Percentiles rank a stretch among this genome's conserved stretches.
Conservation (phyloP, 345 rosid species). For the Citrus maxima region DNA sequence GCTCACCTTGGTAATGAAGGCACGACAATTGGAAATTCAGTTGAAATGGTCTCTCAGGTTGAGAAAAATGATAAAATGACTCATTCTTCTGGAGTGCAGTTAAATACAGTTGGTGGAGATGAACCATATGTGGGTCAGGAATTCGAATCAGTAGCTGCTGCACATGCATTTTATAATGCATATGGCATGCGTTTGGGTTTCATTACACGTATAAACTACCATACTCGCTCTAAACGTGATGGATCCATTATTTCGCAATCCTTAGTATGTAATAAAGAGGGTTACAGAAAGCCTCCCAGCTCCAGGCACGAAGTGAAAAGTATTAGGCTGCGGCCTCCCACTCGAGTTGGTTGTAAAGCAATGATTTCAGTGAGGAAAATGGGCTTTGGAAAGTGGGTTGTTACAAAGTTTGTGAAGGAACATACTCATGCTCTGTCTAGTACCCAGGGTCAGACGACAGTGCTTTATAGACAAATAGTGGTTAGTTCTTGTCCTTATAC, state of each 20-base stretch:
- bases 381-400: constrained; percentile 15
- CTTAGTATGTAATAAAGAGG: constrained; percentile 28
- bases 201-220: constrained; percentile 15
- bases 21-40: not conserved
- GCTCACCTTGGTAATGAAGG: constrained; percentile 5
- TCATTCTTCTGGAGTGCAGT: constrained; percentile 7
- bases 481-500: constrained; percentile 3
- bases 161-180: constrained; percentile 19
- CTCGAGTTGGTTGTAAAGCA: constrained; percentile 27
- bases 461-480: constrained; percentile 9
- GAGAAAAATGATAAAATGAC: not conserved
- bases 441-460: not conserved
- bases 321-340: not conserved
- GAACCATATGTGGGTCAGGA: constrained; percentile 29
- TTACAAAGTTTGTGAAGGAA: constrained; percentile 24
- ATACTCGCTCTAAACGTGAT: constrained; percentile 9
- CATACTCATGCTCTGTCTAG: constrained; percentile 17
- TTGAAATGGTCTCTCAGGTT: constrained; percentile 9
- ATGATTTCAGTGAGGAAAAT: constrained; percentile 18
- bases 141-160: constrained; percentile 21
- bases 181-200: constrained; percentile 26
- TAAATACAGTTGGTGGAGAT: not conserved
- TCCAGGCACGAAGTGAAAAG: not conserved
- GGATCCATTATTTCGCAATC: constrained; percentile 15
- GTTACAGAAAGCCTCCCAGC: constrained; percentile 10